These are phyloP conservation scores for Blepharisma stoltei DNA, from an alignment of 73 alveolate genomes.

Conservation along the genomic window DNA sequence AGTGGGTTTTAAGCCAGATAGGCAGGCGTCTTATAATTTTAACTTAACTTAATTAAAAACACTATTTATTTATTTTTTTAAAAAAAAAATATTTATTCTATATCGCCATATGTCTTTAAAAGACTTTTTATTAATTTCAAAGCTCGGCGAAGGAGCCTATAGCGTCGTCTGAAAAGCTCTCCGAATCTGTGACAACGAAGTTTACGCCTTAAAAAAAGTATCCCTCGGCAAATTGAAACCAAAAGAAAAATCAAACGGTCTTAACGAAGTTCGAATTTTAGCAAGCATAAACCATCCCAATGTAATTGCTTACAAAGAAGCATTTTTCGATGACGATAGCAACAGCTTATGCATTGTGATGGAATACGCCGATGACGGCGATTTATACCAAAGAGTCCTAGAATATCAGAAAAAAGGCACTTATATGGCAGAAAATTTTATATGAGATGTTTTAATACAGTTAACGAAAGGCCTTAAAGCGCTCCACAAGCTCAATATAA, in stretches of 20 bases:
- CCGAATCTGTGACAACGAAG: constrained; percentile 58
- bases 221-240: constrained; percentile 42
- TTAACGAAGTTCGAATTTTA: constrained; percentile 68
- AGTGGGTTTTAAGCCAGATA: neutral
- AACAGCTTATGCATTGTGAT: constrained; percentile 68
- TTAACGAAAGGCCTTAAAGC: constrained; percentile 15
- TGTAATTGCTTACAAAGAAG: constrained; percentile 55
- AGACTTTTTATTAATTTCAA: constrained; percentile 52
- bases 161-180: constrained; percentile 77
- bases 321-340: constrained; percentile 71
- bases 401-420: constrained; percentile 52
- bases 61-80: neutral
- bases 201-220: constrained; percentile 71
- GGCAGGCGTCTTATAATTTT: neutral
- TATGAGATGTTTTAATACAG: neutral
- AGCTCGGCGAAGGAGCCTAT: constrained; percentile 88
- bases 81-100: neutral
- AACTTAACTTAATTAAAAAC: neutral
- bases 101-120: constrained; percentile 16
- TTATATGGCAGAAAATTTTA: constrained; percentile 34
- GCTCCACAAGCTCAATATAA: constrained; percentile 45
- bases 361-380: constrained; percentile 50
- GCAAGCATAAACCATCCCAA: constrained; percentile 71
- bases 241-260: constrained; percentile 63
- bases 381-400: constrained; percentile 32